phyloP scores from a whole-genome alignment of 2,329 filamentous ascomycete genomes.

The Meredithiella fracta region DNA sequence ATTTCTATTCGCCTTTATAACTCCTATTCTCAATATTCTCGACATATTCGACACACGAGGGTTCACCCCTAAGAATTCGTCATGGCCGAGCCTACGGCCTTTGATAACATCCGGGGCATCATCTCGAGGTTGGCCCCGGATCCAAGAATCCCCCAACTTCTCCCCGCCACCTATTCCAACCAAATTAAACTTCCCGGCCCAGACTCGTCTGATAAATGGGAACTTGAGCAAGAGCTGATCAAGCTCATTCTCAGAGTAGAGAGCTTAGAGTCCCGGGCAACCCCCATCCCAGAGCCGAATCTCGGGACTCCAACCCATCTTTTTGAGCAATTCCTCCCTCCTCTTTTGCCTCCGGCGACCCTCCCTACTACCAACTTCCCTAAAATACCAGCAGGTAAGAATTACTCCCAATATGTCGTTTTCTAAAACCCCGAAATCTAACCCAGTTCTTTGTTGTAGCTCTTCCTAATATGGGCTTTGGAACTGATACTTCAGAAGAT shows the following conservation, averaged over 20 bases:
- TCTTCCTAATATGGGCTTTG: too few species aligned
- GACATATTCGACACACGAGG: not conserved
- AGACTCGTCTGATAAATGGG: slow-evolving; percentile 56
- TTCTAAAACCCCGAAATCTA: too few species aligned
- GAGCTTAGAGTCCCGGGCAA: slow-evolving; percentile 64
- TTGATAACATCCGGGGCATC: slow-evolving; percentile 37
- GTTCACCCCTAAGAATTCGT: not conserved
- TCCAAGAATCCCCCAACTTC: slow-evolving; percentile 24
- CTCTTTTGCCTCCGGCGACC: slow-evolving; percentile 35
- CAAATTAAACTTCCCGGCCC: slow-evolving; percentile 61
- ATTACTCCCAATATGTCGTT: too few species aligned
- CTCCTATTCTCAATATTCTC: not conserved
- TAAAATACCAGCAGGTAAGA: too few species aligned
- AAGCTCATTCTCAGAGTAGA: slow-evolving; percentile 64
- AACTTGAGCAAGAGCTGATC: slow-evolving; percentile 67
- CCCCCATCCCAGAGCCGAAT: slow-evolving; percentile 26
- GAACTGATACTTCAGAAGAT: too few species aligned
- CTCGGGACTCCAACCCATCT: not conserved
- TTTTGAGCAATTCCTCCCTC: not conserved
- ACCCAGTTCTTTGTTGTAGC: too few species aligned
- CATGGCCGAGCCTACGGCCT: slow-evolving; percentile 39
- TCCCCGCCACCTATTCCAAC: slow-evolving; percentile 27
- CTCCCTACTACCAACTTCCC: too few species aligned
- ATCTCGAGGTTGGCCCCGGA: slow-evolving; percentile 35
- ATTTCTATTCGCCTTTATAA: too few species aligned